These are phyloP conservation scores for Chalciporus pseudorubinellus DNA, from an alignment of 768 basidiomycete genomes.

Conservation along the genomic window DNA sequence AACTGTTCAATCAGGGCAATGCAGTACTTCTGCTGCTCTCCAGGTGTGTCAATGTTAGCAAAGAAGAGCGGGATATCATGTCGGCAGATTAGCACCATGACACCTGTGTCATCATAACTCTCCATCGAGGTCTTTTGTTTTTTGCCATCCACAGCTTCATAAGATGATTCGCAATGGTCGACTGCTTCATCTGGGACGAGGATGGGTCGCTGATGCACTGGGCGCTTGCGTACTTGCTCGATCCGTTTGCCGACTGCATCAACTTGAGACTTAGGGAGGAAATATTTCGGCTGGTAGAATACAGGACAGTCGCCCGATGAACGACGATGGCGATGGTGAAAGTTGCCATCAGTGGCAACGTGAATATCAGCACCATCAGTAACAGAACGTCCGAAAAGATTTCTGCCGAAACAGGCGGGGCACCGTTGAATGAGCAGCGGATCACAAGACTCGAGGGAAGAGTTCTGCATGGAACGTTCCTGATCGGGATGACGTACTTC, in stretches of 20 bases:
- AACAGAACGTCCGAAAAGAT: constrained; percentile 8
- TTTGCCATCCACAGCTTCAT: constrained; percentile 34
- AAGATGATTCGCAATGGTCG: constrained; percentile 33
- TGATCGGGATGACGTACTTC: too few species aligned
- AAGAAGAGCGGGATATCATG: constrained; percentile 40
- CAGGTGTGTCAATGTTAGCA: constrained; percentile 26
- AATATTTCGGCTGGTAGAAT: background rate
- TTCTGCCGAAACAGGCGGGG: constrained; percentile 31
- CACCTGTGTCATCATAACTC: constrained; percentile 32
- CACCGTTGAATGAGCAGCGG: constrained; percentile 20
- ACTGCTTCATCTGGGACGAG: constrained; percentile 31
- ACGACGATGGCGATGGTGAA: background rate
- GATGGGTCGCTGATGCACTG: background rate
- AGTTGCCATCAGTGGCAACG: constrained; percentile 17
- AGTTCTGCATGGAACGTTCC: constrained; percentile 12
- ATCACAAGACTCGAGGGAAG: background rate
- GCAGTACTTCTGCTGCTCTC: constrained; percentile 31
- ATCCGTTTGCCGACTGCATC: constrained; percentile 32
- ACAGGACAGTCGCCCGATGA: background rate
- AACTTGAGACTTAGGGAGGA: constrained; percentile 21
- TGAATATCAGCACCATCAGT: constrained; percentile 35
- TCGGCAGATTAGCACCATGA: constrained; percentile 38
- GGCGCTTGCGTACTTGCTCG: constrained; percentile 14
- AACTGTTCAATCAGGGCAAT: constrained; percentile 34
- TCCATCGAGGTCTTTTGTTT: constrained; percentile 24